Evolutionary conservation across 2,329 filamentous ascomycete genomes (phyloP).

Genomic region (Coniella vitis): DNA sequence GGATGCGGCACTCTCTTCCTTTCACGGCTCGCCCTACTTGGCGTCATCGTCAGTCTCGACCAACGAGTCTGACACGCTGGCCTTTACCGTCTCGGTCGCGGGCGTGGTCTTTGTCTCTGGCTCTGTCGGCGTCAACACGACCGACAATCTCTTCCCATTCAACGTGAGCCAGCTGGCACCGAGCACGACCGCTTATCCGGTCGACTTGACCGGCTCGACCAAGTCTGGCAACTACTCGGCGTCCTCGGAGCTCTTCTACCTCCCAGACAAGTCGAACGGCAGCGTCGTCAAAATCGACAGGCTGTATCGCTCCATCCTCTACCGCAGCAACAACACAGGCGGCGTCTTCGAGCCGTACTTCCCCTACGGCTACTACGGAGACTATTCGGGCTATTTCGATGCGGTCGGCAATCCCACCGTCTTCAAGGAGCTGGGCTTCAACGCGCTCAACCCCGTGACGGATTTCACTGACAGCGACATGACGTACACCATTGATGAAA

Average conservation of each 20-base stretch:
- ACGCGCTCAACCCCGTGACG: conserved; percentile 37
- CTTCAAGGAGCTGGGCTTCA: conserved; percentile 34
- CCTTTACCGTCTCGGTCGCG: conserved; percentile 28
- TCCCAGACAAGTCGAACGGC: conserved; percentile 35
- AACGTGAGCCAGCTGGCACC: conserved; percentile 29
- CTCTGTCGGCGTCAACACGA: conserved; percentile 28
- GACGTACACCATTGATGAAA: conserved; percentile 28
- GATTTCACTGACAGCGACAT: conserved; percentile 30
- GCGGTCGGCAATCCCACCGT: conserved; percentile 26
- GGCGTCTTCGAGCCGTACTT: conserved; percentile 33
- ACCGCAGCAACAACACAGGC: conserved; percentile 29
- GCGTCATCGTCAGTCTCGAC: conserved; percentile 18
- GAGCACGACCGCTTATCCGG: conserved; percentile 30
- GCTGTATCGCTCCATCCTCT: conserved; percentile 35
- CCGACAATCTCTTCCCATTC: conserved; percentile 31
- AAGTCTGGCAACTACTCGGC: conserved; percentile 29
- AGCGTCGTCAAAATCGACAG: conserved; percentile 41
- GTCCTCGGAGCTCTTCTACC: conserved; percentile 31
- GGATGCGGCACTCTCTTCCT: conserved; percentile 34
- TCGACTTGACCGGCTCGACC: conserved; percentile 31
- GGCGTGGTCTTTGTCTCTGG: conserved; percentile 27
- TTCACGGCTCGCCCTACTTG: conserved; percentile 31
- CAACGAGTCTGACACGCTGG: conserved; percentile 26
- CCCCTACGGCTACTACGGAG: conserved; percentile 38
- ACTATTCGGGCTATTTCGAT: conserved; percentile 38